phyloP scores from a whole-genome alignment of 2,329 filamentous ascomycete species.

The Stachybotrys chartarum region DNA sequence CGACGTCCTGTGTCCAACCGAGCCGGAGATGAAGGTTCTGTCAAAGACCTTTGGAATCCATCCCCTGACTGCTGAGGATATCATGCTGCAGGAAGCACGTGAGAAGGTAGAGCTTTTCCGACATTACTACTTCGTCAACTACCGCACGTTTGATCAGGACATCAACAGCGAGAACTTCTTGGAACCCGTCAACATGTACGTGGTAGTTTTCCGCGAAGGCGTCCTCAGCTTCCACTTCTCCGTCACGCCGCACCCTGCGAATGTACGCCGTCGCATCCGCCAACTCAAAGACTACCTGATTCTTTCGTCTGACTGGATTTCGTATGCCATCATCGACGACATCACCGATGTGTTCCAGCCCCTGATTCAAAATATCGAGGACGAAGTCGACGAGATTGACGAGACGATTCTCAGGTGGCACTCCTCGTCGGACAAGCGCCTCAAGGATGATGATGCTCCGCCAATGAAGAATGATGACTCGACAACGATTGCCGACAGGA shows the following conservation, averaged over 20 bases:
- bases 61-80: constrained; percentile 90
- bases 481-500: constrained; percentile 34
- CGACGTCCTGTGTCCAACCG: constrained; percentile 83
- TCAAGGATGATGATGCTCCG: constrained; percentile 31
- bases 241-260: constrained; percentile 92
- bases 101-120: constrained; percentile 98
- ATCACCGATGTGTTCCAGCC: constrained; percentile 96
- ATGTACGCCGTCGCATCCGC: constrained; percentile 86
- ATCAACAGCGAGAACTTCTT: constrained; percentile 82
- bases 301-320: constrained; percentile 94
- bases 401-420: constrained; percentile 83
- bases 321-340: constrained; percentile 95
- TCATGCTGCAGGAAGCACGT: constrained; percentile 92
- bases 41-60: constrained; percentile 93
- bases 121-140: constrained; percentile 98
- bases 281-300: constrained; percentile 92
- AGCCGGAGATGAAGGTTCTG: constrained; percentile 91
- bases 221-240: constrained; percentile 96
- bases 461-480: constrained; percentile 42
- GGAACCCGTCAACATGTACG: constrained; percentile 95
- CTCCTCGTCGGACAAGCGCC: constrained; percentile 41
- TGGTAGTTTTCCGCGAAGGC: constrained; percentile 92
- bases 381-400: constrained; percentile 96
- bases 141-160: constrained; percentile 95
- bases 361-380: constrained; percentile 85